Evolutionary conservation across 2,329 filamentous ascomycete genomes (phyloP).

Genomic region (Paecilomyces dactylethromorphus): DNA sequence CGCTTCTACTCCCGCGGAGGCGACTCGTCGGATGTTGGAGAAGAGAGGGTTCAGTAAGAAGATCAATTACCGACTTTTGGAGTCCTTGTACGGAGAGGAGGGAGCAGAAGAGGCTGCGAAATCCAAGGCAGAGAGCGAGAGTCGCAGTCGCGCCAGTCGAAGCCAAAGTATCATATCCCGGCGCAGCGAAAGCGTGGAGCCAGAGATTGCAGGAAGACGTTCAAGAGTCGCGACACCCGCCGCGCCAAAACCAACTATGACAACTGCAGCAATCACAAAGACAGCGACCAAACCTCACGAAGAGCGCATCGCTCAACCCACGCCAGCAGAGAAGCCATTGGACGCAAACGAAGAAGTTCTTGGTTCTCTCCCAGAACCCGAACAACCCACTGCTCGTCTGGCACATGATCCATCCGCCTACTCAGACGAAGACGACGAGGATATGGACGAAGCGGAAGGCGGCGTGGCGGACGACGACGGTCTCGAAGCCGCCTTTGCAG

Average conservation of each 20-base stretch:
- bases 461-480: constrained; percentile 27
- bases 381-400: constrained; percentile 3
- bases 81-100: constrained; percentile 34
- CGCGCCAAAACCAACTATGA: constrained; percentile 8
- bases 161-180: constrained; percentile 26
- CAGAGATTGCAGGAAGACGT: constrained; percentile 12
- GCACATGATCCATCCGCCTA: constrained; percentile 15
- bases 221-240: constrained; percentile 10
- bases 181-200: constrained; percentile 22
- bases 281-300: constrained; percentile 5
- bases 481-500: constrained; percentile 30
- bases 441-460: constrained; percentile 26
- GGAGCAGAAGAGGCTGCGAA: constrained; percentile 19
- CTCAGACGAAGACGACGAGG: constrained; percentile 14
- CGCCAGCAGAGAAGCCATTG: constrained; percentile 6
- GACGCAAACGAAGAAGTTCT: constrained; percentile 17
- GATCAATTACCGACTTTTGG: constrained; percentile 57
- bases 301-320: constrained; percentile 8
- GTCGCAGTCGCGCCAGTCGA: constrained; percentile 24
- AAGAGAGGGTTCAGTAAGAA: constrained; percentile 64
- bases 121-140: constrained; percentile 20
- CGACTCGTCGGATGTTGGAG: constrained; percentile 61
- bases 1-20: constrained; percentile 62
- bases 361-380: constrained; percentile 14
- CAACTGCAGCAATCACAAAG: constrained; percentile 1